These are phyloP conservation scores for Gymnopilus junonius DNA, from an alignment of 768 basidiomycete genomes.

Conservation along the genomic window DNA sequence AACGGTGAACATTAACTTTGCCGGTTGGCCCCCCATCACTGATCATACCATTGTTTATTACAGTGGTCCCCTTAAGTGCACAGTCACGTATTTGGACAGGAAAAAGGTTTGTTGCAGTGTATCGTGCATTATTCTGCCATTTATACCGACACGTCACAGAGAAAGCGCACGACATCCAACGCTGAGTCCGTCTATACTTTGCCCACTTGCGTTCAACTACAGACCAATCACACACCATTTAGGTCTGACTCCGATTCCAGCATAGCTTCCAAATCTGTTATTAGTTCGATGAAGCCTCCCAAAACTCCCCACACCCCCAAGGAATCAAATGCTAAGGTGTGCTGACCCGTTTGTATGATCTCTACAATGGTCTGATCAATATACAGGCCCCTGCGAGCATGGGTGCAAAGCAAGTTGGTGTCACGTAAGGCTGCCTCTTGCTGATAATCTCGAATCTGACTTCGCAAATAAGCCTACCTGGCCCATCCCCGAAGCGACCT, in stretches of 20 bases:
- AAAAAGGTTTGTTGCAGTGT: constrained; percentile 33
- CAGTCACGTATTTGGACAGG: constrained; percentile 37
- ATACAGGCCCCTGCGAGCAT: constrained; percentile 25
- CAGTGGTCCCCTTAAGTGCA: constrained; percentile 20
- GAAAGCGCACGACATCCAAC: constrained; percentile 27
- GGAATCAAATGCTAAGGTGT: constrained; percentile 17
- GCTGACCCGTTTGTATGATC: neutral
- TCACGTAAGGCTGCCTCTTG: constrained; percentile 19
- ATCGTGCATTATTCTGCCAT: constrained; percentile 4
- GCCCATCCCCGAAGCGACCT: constrained; percentile 32
- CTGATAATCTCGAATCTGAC: constrained; percentile 5
- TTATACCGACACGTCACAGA: constrained; percentile 21
- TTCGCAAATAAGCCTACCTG: constrained; percentile 26
- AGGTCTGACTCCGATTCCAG: constrained; percentile 25
- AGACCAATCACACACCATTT: neutral
- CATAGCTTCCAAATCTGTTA: constrained; percentile 11
- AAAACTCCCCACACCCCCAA: constrained; percentile 18
- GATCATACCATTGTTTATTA: constrained; percentile 9
- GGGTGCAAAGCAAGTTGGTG: constrained; percentile 27
- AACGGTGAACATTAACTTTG: constrained; percentile 18
- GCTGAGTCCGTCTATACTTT: constrained; percentile 19
- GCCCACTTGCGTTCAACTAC: neutral
- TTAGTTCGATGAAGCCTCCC: constrained; percentile 15
- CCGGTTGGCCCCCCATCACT: constrained; percentile 1
- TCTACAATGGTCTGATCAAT: neutral